Conservation (phyloP, 2,329 filamentous ascomycete species). For the Capronia americana region DNA sequence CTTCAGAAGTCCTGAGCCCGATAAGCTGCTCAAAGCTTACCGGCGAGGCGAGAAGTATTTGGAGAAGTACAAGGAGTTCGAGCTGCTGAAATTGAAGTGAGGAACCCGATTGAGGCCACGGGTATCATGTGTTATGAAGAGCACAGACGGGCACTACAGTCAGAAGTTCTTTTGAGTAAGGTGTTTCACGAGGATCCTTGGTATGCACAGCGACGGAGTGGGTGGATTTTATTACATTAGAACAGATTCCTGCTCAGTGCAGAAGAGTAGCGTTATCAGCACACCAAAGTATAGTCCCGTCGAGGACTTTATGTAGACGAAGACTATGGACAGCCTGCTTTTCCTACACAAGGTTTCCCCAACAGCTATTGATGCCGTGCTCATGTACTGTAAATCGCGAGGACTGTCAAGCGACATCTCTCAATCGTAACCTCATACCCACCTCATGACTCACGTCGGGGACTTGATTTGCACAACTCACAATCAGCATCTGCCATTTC, state of each 20-base stretch:
- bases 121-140: not conserved
- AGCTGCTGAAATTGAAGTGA: constrained; percentile 69
- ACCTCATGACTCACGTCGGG: not conserved
- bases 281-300: not conserved
- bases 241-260: not conserved
- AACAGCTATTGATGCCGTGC: not conserved
- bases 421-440: not conserved
- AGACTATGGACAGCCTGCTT: not conserved
- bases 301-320: not conserved
- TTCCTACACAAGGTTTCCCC: not conserved
- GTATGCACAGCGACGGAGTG: constrained; percentile 28
- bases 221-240: constrained; percentile 5
- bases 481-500: not conserved
- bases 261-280: not conserved
- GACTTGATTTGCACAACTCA: not conserved
- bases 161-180: not conserved
- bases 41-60: constrained; percentile 73
- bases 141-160: not conserved
- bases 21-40: constrained; percentile 71
- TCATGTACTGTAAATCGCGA: not conserved
- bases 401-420: not conserved
- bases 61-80: constrained; percentile 75
- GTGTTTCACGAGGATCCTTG: not conserved
- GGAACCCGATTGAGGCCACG: not conserved
- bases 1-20: constrained; percentile 56